Conservation (phyloP, 805 yeast genomes). For the Spathaspora passalidarum region DNA sequence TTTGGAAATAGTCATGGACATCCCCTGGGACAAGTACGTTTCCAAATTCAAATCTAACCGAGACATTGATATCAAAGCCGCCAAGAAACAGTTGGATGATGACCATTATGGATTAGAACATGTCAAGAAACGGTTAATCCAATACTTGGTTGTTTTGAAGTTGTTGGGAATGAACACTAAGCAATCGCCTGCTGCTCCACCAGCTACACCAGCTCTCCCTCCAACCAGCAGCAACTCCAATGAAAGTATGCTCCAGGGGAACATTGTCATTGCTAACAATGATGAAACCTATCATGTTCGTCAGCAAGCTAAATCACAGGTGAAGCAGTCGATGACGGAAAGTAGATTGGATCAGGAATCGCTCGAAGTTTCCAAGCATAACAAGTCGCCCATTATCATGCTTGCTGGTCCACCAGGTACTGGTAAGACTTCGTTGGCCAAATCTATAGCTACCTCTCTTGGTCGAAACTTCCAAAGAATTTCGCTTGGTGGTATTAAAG, state of each 20-base stretch:
- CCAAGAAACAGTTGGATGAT: conserved; percentile 35
- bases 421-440: conserved; percentile 85
- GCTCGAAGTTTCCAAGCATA: conserved; percentile 25
- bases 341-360: conserved; percentile 12
- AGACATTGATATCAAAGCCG: conserved; percentile 47
- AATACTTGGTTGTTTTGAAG: conserved; percentile 76
- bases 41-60: conserved; percentile 33
- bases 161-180: conserved; percentile 45
- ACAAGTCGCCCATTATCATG: conserved; percentile 70
- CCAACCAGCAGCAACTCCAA: not conserved
- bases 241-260: conserved; percentile 2
- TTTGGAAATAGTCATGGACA: conserved; percentile 61
- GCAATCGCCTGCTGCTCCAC: conserved; percentile 1
- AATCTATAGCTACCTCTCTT: conserved; percentile 71
- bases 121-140: conserved; percentile 66
- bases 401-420: conserved; percentile 94
- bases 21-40: conserved; percentile 53
- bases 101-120: conserved; percentile 44
- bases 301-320: conserved; percentile 17
- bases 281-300: conserved; percentile 30
- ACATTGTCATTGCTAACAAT: conserved; percentile 33
- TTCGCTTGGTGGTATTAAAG: conserved; percentile 84
- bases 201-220: not conserved
- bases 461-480: conserved; percentile 75
- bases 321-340: conserved; percentile 6